Evolutionary conservation across 2,329 filamentous ascomycete species (phyloP).

Genomic region (Talaromyces sp.): DNA sequence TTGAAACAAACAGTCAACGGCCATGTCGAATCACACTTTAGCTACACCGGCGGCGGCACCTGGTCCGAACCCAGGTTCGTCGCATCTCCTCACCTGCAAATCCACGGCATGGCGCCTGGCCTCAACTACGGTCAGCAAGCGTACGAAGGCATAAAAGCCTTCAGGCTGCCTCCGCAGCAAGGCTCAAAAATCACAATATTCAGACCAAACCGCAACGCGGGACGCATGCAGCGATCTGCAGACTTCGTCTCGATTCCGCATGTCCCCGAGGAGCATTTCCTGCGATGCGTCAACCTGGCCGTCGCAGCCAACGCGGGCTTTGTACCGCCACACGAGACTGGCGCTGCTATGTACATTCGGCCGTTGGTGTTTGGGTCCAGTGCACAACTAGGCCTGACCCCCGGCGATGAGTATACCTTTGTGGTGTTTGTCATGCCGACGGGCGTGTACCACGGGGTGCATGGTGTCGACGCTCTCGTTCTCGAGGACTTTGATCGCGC

Average conservation of each 20-base stretch:
- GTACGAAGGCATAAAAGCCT: conserved; percentile 97
- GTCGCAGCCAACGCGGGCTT: conserved; percentile 85
- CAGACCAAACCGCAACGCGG: conserved; percentile 79
- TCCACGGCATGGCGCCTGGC: conserved; percentile 92
- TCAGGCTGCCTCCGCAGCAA: conserved; percentile 60
- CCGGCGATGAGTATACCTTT: conserved; percentile 90
- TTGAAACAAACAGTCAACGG: conserved; percentile 67
- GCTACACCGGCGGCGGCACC: conserved; percentile 61
- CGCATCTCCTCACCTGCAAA: conserved; percentile 73
- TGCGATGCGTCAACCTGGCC: conserved; percentile 71
- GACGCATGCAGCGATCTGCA: conserved; percentile 78
- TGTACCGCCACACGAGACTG: conserved; percentile 83
- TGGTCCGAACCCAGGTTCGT: conserved; percentile 80
- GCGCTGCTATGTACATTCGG: conserved; percentile 87
- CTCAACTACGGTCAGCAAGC: conserved; percentile 98
- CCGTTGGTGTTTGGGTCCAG: conserved; percentile 83
- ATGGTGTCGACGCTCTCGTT: conserved; percentile 82
- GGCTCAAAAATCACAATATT: conserved; percentile 70
- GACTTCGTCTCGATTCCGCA: conserved; percentile 77
- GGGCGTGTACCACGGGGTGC: conserved; percentile 86
- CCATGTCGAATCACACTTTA: conserved; percentile 86
- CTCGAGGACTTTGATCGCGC: conserved; percentile 91
- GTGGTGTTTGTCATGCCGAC: conserved; percentile 86
- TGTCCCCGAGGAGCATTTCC: conserved; percentile 71
- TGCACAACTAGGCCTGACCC: conserved; percentile 78